Evolutionary conservation across 768 basidiomycete genomes (phyloP), one percentile per base, ranked within the genome.

Genomic region (Boletus reticuloceps): DNA sequence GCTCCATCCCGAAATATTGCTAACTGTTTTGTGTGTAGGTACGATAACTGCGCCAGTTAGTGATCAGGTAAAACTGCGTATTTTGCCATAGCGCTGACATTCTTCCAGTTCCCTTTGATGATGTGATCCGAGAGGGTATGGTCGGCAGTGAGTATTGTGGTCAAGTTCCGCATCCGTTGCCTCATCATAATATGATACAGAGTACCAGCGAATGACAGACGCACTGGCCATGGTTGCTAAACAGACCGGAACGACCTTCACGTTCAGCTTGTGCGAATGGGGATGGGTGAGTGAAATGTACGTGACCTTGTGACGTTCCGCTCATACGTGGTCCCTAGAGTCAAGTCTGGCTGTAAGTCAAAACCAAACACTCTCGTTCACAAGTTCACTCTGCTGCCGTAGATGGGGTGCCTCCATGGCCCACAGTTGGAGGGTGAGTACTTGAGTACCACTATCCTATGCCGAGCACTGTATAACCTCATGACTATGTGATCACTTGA

Each of bases 211-310:
- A 37, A 87, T 87, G 83, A 68, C 82, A 5, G 70, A 80, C 46
- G 84, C 85, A 31, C 78, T 87, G 40, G 69, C 66, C 8, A 64
- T 67, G 11, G 72, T 83, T 17, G 75, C 81, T 25, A 59, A 76
- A 54, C 55, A 64, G 8, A 77, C 79, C 0, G 79, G 79, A 6
- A 82, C 79, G 37, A 82, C 82, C 0, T 69, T 87, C 40, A 64
- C 84, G 12, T 83, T 82, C 51, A 85, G 84, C 36, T 66, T 87
- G 27, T 87, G 85, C 62, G 75, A 87, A 68, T 87, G 85, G 85
- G 85, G 85, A 32, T 72, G 78, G 67, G 85, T 86, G 55, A 66
- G 78, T 69, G 27, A 56, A 42, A 52, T 27, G 22, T 38, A 6
- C 25, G 34, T 6, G 10, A 45, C 13, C 16, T 43, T 44, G 44